These are phyloP conservation scores for Tremellales sp. DNA, from an alignment of 1,284 basidiomycete species.

Conservation along the genomic window DNA sequence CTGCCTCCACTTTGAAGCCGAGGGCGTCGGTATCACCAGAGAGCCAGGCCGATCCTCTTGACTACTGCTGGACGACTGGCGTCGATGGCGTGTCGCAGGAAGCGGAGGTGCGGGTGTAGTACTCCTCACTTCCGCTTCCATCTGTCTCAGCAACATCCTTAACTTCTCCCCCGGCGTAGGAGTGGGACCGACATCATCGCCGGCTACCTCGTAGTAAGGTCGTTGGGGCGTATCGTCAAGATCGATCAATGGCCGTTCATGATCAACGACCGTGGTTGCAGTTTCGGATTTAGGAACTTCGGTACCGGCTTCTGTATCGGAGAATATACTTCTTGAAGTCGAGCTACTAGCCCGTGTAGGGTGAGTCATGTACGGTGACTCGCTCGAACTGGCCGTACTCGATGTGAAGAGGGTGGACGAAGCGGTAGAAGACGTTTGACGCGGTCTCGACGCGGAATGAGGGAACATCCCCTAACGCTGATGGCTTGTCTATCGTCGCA, in stretches of 20 bases:
- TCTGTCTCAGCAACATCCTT: constrained; percentile 19
- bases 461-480: no score
- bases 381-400: neutral
- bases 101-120: constrained; percentile 1
- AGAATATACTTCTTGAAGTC: neutral
- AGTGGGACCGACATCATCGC: neutral
- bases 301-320: constrained; percentile 6
- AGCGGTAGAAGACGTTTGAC: neutral
- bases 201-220: neutral
- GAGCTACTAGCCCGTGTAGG: neutral
- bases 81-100: neutral
- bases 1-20: constrained; percentile 12
- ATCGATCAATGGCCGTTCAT: constrained; percentile 20
- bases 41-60: neutral
- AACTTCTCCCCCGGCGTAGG: constrained; percentile 19
- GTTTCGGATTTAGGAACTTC: constrained; percentile 6
- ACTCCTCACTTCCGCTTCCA: constrained; percentile 22
- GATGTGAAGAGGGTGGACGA: neutral
- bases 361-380: no score
- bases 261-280: neutral
- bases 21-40: neutral
- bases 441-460: no score
- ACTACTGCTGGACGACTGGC: neutral
- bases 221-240: constrained; percentile 5
- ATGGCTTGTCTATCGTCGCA: no score